phyloP scores from a whole-genome alignment of 768 basidiomycete genomes.

The Sarcodon sp. region DNA sequence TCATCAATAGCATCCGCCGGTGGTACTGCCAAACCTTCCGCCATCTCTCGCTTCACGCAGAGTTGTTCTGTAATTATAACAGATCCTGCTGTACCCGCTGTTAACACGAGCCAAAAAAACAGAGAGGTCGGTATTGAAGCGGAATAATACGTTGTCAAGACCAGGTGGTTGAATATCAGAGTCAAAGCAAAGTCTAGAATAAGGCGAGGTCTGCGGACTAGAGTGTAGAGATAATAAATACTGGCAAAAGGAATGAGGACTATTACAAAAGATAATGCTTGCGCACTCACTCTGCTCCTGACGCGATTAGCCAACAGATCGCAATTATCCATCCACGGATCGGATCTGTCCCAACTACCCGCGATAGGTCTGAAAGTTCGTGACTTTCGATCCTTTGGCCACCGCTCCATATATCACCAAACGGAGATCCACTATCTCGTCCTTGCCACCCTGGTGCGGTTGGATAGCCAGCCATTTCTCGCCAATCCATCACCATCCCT shows the following conservation, averaged over 20 bases:
- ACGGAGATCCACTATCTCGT: constrained; percentile 50
- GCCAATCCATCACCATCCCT: constrained; percentile 97
- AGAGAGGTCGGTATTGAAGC: constrained; percentile 72
- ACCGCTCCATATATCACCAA: constrained; percentile 69
- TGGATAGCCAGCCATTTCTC: constrained; percentile 81
- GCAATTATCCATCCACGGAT: constrained; percentile 87
- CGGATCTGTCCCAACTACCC: constrained; percentile 65
- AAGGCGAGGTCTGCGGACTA: constrained; percentile 85
- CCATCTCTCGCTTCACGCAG: constrained; percentile 85
- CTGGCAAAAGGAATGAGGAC: constrained; percentile 16
- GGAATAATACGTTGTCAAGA: constrained; percentile 89
- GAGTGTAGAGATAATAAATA: constrained; percentile 72
- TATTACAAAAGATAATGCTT: constrained; percentile 17
- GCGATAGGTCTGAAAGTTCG: constrained; percentile 34
- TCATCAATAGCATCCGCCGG: constrained; percentile 33
- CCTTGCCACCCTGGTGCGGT: constrained; percentile 59
- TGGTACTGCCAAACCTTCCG: constrained; percentile 58
- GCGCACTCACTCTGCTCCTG: constrained; percentile 67
- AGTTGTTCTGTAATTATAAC: constrained; percentile 83
- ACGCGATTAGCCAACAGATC: constrained; percentile 74
- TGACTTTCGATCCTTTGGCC: constrained; percentile 63
- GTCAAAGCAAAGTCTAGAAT: constrained; percentile 93
- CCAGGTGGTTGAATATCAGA: constrained; percentile 81
- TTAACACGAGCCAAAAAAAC: constrained; percentile 85
- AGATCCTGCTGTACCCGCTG: constrained; percentile 56